These are phyloP conservation scores for Bondarzewia mesenterica DNA, from an alignment of 1,284 basidiomycete genomes.

Conservation along the genomic window DNA sequence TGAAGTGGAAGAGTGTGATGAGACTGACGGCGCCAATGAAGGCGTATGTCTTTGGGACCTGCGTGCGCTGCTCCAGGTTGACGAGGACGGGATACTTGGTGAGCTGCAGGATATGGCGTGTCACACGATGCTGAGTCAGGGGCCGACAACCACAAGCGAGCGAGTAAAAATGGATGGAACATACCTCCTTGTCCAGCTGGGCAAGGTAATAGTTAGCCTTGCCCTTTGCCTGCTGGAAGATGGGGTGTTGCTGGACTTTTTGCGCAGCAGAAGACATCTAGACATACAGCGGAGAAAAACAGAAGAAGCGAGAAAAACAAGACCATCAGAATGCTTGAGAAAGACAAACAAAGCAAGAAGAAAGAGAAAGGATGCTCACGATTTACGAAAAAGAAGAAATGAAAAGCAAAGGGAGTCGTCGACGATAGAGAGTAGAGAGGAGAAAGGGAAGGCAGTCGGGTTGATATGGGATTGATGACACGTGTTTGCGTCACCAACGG, in stretches of 20 bases:
- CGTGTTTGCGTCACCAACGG: conserved; percentile 31
- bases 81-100: conserved; percentile 85
- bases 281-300: background rate
- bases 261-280: conserved; percentile 66
- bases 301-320: background rate
- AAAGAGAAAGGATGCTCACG: conserved; percentile 2
- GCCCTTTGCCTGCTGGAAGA: conserved; percentile 71
- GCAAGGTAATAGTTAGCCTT: conserved; percentile 68
- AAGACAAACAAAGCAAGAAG: background rate
- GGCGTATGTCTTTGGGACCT: conserved; percentile 89
- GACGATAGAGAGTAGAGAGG: conserved; percentile 7
- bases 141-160: conserved; percentile 2
- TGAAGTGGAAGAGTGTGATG: conserved; percentile 62
- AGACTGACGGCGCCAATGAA: conserved; percentile 70
- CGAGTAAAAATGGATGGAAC: conserved; percentile 16
- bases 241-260: conserved; percentile 79
- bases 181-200: conserved; percentile 92
- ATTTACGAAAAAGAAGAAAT: conserved; percentile 10
- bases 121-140: conserved; percentile 8
- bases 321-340: background rate
- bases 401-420: conserved; percentile 5
- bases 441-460: conserved; percentile 14
- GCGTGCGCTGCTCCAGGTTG: conserved; percentile 82
- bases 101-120: conserved; percentile 44
- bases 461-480: conserved; percentile 45